Evolutionary conservation across 306 rosid genomes (phyloP).

Genomic region (Astragalus glycyphyllos): DNA sequence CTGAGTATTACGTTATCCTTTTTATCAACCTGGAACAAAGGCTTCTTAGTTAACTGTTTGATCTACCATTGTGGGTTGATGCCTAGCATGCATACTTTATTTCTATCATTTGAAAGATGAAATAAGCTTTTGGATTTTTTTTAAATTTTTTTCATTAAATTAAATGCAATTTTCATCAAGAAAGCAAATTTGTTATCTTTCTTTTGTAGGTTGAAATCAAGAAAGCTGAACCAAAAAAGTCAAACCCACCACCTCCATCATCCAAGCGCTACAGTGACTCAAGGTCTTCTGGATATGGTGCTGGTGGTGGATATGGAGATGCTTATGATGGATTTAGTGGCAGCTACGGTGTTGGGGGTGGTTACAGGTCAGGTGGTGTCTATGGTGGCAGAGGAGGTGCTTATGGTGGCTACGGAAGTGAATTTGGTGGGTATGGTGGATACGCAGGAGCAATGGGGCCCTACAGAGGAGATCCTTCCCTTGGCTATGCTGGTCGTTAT

Average conservation of each 20-base stretch:
- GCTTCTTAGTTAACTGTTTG: conserved; percentile 19
- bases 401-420: conserved; percentile 76
- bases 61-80: not conserved
- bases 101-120: not conserved
- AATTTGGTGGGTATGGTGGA: conserved; percentile 87
- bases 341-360: conserved; percentile 68
- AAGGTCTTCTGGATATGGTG: conserved; percentile 67
- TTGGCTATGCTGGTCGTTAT: conserved; percentile 80
- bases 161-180: not conserved
- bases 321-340: conserved; percentile 83
- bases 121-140: not conserved
- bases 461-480: conserved; percentile 81
- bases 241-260: conserved; percentile 74
- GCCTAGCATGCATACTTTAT: not conserved
- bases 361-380: conserved; percentile 67
- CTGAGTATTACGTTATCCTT: not conserved
- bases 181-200: conserved; percentile 9
- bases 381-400: conserved; percentile 65
- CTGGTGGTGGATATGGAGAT: conserved; percentile 83
- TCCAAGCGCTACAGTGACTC: conserved; percentile 84
- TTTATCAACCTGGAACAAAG: not conserved
- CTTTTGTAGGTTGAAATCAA: conserved; percentile 88
- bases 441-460: conserved; percentile 80
- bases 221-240: conserved; percentile 97
- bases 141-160: not conserved